phyloP scores from a whole-genome alignment of 2,329 filamentous ascomycete species.

The Calonectria ilicicola region DNA sequence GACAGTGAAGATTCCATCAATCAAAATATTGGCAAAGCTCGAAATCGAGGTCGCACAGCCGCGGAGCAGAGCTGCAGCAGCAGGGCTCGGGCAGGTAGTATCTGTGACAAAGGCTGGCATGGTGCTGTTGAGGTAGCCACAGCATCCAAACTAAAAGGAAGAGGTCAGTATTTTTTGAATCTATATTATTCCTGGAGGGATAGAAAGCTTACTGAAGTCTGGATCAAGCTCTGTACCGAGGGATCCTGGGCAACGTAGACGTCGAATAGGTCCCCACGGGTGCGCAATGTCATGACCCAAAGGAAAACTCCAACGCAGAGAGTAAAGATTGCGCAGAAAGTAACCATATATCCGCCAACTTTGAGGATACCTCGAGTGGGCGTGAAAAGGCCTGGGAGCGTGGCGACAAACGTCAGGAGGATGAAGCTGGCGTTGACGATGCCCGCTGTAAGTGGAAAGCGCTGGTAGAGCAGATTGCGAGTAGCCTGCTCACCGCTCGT shows the following conservation, averaged over 20 bases:
- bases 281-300: constrained; percentile 80
- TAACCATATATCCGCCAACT: constrained; percentile 72
- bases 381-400: constrained; percentile 78
- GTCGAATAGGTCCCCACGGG: constrained; percentile 69
- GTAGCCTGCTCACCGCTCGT: constrained; percentile 61
- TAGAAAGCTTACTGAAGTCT: constrained; percentile 69
- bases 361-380: constrained; percentile 78
- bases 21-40: constrained; percentile 75
- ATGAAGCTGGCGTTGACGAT: constrained; percentile 80
- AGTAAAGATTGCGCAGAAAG: constrained; percentile 73
- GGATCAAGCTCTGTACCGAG: constrained; percentile 74
- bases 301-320: constrained; percentile 74
- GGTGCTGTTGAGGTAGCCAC: constrained; percentile 81
- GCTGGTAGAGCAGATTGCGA: constrained; percentile 63
- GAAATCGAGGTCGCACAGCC: constrained; percentile 78
- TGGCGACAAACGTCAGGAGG: constrained; percentile 76
- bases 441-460: constrained; percentile 71
- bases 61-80: constrained; percentile 75
- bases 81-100: constrained; percentile 74
- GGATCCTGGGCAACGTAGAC: constrained; percentile 71
- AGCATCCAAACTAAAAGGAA: constrained; percentile 76
- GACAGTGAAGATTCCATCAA: constrained; percentile 83
- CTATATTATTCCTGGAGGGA: not conserved
- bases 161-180: not conserved
- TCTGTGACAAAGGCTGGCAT: constrained; percentile 80